Base-by-base conservation (phyloP, 2,329 filamentous ascomycete genomes). In the Calonectria pteridis region DNA sequence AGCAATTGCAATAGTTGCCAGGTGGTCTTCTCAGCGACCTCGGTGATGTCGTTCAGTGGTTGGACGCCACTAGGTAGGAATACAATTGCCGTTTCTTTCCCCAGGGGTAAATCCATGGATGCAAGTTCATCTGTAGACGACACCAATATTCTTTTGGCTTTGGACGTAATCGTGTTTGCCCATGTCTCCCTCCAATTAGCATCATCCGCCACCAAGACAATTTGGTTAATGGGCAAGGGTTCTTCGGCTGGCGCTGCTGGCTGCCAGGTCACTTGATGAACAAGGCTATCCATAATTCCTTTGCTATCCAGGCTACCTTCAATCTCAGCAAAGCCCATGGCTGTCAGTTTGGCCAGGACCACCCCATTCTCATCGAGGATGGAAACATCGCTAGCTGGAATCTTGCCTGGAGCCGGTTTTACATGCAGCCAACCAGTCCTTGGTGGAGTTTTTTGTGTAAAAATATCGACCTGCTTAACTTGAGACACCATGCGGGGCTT, bases 231-330 rank as follows among this genome's bases (percentile, higher is more conserved):
- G 0, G 55, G 55, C 9, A 62, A 28, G 10, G 55, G 55, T 11
- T 62, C 55, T 16, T 62, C 55, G 4, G 55, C n/a, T 20, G 55
- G 55, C 55, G 43, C 40, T 23, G 55, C 33, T 62, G 55, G 55
- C 55, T 62, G 55, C 55, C 55, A 62, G 16, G 55, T 62, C 23
- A 62, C 55, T 37, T 62, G 55, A 5, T 62, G 55, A 62, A 62
- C 55, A 29, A 62, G 55, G n/a, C 35, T 40, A 40, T 62, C 33
- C 55, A 62, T 62, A 14, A 7, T 40, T 40, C 55, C 33, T 14
- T 28, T 62, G 3, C 37, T 23, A 5, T 28, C 23, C 23, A 26
- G 23, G 5, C 16, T 62, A 14, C 33, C 35, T 40, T 62, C 55
- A 40, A 62, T 62, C 23, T 62, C 55, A 37, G 55, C 23, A 62